Evolutionary conservation across 352 stramenopile species (phyloP).

Genomic region (Phytopythium aichiense): DNA sequence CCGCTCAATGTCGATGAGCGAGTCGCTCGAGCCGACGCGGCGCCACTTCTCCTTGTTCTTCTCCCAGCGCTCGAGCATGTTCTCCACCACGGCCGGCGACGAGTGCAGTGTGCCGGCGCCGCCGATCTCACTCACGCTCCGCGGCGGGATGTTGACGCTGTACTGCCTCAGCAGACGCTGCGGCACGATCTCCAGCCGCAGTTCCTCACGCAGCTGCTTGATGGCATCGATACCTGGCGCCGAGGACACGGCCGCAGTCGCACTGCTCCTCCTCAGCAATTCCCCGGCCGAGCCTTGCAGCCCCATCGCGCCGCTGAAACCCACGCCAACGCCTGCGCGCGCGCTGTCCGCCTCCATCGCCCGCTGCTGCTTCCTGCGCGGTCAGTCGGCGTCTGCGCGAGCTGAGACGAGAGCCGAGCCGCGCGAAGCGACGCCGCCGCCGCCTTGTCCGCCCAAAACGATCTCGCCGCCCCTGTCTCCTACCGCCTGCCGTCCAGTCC

Average conservation of each 20-base stretch:
- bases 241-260: background rate
- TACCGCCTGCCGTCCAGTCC: too few relatives aligned
- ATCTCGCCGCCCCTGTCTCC: background rate
- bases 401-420: background rate
- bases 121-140: constrained; percentile 13
- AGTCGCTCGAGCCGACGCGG: constrained; percentile 16
- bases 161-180: constrained; percentile 71
- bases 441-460: background rate
- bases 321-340: too few relatives aligned
- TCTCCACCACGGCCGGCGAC: constrained; percentile 32
- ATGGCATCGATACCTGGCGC: constrained; percentile 14
- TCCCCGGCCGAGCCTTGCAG: background rate
- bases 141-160: constrained; percentile 68
- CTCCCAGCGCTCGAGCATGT: constrained; percentile 54
- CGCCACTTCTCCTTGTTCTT: constrained; percentile 58
- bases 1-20: constrained; percentile 10
- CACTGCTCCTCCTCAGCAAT: background rate
- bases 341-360: too few relatives aligned
- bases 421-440: background rate
- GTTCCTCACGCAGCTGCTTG: constrained; percentile 58
- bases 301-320: background rate
- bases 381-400: background rate
- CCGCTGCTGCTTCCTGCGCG: background rate
- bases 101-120: constrained; percentile 23
- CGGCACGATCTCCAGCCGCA: constrained; percentile 62